Evolutionary conservation across 345 rosid genomes (phyloP).

Genomic region (Populus euphratica): DNA sequence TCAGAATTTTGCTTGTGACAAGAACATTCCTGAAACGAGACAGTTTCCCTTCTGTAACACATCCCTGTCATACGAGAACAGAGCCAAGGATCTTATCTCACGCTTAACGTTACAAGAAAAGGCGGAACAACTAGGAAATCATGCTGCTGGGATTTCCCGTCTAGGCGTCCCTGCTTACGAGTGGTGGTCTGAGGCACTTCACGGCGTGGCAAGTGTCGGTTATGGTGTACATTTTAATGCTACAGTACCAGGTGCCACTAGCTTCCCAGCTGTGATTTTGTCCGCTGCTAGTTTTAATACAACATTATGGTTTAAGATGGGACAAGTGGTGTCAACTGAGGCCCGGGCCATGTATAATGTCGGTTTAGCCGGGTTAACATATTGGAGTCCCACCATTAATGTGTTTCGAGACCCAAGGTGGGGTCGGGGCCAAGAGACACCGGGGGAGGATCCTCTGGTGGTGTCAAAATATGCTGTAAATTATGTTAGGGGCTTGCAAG

Average conservation of each 20-base stretch:
- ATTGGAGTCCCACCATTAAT: slow-evolving; percentile 64
- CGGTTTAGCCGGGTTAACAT: slow-evolving; percentile 65
- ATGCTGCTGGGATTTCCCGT: slow-evolving; percentile 16
- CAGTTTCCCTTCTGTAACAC: slow-evolving; percentile 43
- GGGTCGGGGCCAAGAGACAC: slow-evolving; percentile 95
- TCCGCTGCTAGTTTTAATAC: slow-evolving; percentile 23
- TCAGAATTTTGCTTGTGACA: slow-evolving; percentile 45
- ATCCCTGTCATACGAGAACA: slow-evolving; percentile 37
- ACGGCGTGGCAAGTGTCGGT: slow-evolving; percentile 19
- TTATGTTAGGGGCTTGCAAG: slow-evolving; percentile 79
- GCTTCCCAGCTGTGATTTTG: slow-evolving; percentile 24
- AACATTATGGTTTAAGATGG: slow-evolving; percentile 19
- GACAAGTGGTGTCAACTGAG: slow-evolving; percentile 62
- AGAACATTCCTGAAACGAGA: slow-evolving; percentile 26
- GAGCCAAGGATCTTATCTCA: slow-evolving; percentile 47
- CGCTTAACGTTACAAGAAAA: slow-evolving; percentile 53
- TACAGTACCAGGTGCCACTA: slow-evolving; percentile 19
- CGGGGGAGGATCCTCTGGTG: slow-evolving; percentile 81
- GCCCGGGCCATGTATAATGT: slow-evolving; percentile 80
- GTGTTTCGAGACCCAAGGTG: slow-evolving; percentile 82
- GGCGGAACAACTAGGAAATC: slow-evolving; percentile 27
- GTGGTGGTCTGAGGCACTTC: slow-evolving; percentile 33
- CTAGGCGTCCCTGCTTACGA: slow-evolving; percentile 20
- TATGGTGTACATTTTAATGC: slow-evolving; percentile 16
- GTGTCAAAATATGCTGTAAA: slow-evolving; percentile 71